Evolutionary conservation across 306 rosid genomes (phyloP).

Genomic region (Amphicarpaea edgeworthii): DNA sequence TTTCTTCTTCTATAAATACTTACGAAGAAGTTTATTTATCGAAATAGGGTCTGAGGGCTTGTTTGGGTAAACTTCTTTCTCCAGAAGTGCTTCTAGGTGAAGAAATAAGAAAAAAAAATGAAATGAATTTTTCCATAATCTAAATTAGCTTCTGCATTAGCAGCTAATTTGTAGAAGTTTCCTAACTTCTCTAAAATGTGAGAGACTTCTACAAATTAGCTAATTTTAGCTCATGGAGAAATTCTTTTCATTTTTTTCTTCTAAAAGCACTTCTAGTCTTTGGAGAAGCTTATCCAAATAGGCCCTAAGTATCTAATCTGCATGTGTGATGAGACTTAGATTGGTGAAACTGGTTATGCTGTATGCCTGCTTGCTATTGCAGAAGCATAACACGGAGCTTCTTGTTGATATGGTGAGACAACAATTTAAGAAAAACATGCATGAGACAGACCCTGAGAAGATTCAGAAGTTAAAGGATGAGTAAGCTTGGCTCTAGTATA

Average conservation of each 20-base stretch:
- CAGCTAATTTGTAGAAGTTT: too few species aligned
- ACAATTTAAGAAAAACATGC: constrained; percentile 78
- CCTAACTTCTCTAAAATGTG: too few species aligned
- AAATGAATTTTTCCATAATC: too few species aligned
- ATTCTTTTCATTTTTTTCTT: background rate
- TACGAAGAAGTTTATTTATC: too few species aligned
- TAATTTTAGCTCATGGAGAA: too few species aligned
- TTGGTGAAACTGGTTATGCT: constrained; percentile 26
- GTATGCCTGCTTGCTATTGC: constrained; percentile 42
- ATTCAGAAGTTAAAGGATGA: constrained; percentile 88
- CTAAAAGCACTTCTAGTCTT: background rate
- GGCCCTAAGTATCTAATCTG: background rate
- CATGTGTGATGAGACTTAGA: background rate
- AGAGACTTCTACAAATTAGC: background rate
- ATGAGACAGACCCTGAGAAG: constrained; percentile 86
- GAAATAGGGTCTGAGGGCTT: too few species aligned
- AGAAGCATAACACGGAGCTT: constrained; percentile 83
- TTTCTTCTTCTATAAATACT: too few species aligned
- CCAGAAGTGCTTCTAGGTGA: too few species aligned
- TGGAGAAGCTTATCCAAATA: background rate
- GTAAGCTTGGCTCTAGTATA: constrained; percentile 61
- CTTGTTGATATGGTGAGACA: constrained; percentile 81
- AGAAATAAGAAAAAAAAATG: too few species aligned
- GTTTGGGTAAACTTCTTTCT: too few species aligned
- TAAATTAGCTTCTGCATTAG: too few species aligned